Percentiles rank a stretch among this genome's conserved stretches.
Evolutionary conservation across 305 asterid species (phyloP).

Genomic region (Fraxinus latifolia): DNA sequence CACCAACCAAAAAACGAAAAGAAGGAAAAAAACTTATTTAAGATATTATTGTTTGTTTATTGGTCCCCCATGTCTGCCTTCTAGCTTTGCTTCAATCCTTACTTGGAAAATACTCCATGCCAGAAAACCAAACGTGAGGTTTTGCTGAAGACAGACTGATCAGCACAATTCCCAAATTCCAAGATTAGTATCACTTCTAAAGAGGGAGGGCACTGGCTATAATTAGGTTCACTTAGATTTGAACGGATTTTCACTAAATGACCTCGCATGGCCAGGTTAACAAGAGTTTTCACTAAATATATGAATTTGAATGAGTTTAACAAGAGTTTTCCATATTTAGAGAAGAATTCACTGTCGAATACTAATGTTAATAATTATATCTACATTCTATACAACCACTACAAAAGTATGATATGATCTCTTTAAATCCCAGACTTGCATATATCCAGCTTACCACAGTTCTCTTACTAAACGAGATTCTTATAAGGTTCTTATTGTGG

Average conservation of each 20-base stretch:
- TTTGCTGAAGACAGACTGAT: background rate
- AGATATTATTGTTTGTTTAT: background rate
- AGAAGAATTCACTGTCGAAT: background rate
- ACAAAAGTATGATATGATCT: background rate
- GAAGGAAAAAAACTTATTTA: background rate
- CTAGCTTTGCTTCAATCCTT: background rate
- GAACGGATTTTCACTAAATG: background rate
- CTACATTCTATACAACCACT: too few species aligned
- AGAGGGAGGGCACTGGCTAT: background rate
- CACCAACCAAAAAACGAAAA: background rate
- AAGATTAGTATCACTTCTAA: background rate
- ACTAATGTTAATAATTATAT: background rate
- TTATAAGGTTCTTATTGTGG: background rate
- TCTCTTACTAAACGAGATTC: background rate
- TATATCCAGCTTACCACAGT: background rate
- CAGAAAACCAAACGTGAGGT: background rate
- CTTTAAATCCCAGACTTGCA: background rate
- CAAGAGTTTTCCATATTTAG: background rate
- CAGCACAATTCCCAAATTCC: background rate
- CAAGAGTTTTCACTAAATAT: background rate
- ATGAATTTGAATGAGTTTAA: background rate
- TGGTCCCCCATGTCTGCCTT: background rate
- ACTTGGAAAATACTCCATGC: background rate
- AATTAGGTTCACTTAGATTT: background rate
- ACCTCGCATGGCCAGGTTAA: background rate